These are phyloP conservation scores for Backusella tarrabulga DNA, from an alignment of 192 early-diverging fungal species.

Conservation along the genomic window DNA sequence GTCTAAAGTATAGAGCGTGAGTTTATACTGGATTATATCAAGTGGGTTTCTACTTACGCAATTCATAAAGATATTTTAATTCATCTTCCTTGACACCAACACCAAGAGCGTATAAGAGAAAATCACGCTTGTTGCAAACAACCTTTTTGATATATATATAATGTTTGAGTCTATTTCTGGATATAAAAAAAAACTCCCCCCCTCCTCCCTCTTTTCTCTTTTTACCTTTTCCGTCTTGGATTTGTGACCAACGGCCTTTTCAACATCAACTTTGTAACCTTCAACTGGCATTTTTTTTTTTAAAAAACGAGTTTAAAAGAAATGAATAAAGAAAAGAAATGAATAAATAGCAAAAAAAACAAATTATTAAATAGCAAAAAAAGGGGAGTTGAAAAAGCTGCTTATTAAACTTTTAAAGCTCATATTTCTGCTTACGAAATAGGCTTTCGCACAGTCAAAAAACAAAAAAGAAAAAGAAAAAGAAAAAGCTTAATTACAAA, in stretches of 20 bases:
- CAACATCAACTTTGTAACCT: slow-evolving; percentile 48
- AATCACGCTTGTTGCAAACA: slow-evolving; percentile 51
- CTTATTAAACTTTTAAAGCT: neutral
- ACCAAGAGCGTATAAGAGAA: slow-evolving; percentile 68
- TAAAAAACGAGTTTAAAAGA: neutral
- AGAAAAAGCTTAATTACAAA: neutral
- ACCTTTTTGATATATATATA: neutral
- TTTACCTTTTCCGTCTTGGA: slow-evolving; percentile 31
- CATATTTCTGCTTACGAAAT: neutral
- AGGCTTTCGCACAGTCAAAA: neutral
- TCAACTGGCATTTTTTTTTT: slow-evolving; percentile 23
- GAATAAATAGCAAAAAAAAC: neutral
- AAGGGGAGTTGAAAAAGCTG: neutral
- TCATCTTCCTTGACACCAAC: slow-evolving; percentile 60
- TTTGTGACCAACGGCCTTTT: slow-evolving; percentile 57
- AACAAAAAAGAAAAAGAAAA: neutral
- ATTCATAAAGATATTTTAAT: slow-evolving; percentile 68
- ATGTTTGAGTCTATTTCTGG: neutral
- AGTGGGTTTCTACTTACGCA: slow-evolving; percentile 23
- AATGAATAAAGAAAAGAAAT: neutral
- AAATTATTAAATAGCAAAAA: neutral
- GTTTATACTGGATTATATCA: neutral
- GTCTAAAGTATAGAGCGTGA: neutral
- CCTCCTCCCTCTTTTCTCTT: neutral
- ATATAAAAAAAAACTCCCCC: no score